phyloP scores from a whole-genome alignment of 495 filamentous ascomycete species.

The Penicillium odoratum region DNA sequence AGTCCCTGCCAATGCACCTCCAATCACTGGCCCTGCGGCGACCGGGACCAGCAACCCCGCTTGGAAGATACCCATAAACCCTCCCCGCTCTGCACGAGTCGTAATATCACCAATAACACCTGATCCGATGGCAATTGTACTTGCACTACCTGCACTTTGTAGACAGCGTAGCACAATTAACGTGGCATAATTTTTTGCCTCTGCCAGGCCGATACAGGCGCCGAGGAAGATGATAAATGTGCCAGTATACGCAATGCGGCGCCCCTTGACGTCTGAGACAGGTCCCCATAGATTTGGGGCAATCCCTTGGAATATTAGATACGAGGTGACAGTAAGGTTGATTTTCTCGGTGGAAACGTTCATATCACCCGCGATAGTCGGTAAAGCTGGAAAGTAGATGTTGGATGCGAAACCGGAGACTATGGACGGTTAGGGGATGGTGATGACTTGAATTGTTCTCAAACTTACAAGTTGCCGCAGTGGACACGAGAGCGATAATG shows the following conservation, averaged over 20 bases:
- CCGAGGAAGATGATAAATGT: slow-evolving; percentile 50
- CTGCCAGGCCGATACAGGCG: slow-evolving; percentile 50
- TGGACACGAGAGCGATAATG: slow-evolving; percentile 46
- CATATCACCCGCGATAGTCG: slow-evolving; percentile 44
- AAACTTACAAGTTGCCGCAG: slow-evolving; percentile 47
- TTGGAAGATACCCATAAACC: slow-evolving; percentile 56
- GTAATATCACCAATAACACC: slow-evolving; percentile 60
- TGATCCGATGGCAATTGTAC: slow-evolving; percentile 55
- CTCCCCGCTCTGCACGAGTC: slow-evolving; percentile 51
- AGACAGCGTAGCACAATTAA: slow-evolving; percentile 50
- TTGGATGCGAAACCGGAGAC: slow-evolving; percentile 56
- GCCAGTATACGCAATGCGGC: slow-evolving; percentile 44
- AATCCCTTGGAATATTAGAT: slow-evolving; percentile 53
- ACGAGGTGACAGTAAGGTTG: slow-evolving; percentile 53
- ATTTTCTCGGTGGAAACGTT: slow-evolving; percentile 44
- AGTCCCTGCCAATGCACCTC: slow-evolving; percentile 50
- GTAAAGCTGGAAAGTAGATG: slow-evolving; percentile 54
- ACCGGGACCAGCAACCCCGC: slow-evolving; percentile 47
- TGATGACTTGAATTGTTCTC: neutral
- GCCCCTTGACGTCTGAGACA: slow-evolving; percentile 49
- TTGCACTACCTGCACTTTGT: slow-evolving; percentile 52
- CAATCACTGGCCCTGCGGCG: slow-evolving; percentile 55
- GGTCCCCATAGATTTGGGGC: slow-evolving; percentile 54
- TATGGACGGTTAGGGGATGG: slow-evolving; percentile 14
- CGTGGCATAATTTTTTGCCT: slow-evolving; percentile 45